Percentiles rank a stretch among this genome's conserved stretches.
Evolutionary conservation across 768 basidiomycete genomes (phyloP).

Genomic region (Tremella yokohamensis): DNA sequence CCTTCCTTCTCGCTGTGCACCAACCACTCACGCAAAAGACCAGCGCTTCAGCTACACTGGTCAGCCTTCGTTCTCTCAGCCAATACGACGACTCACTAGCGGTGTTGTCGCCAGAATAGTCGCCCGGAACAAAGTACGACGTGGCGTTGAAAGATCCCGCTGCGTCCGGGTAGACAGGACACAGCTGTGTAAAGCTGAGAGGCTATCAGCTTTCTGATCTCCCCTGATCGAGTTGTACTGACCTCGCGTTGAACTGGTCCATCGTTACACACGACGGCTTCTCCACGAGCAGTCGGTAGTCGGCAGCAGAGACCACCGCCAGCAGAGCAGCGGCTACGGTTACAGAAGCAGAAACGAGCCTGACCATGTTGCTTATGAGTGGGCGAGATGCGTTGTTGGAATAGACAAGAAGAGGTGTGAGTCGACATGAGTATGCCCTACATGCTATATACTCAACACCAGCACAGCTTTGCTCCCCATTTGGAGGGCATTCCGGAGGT

Average conservation of each 20-base stretch:
- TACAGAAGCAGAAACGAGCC: no score
- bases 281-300: conserved; percentile 1
- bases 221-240: not conserved
- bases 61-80: not conserved
- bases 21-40: not conserved
- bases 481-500: no score
- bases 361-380: no score
- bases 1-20: not conserved
- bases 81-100: not conserved
- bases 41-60: conserved; percentile 1
- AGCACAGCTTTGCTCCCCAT: no score
- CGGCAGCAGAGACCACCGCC: not conserved
- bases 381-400: no score
- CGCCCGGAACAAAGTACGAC: not conserved
- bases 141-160: not conserved
- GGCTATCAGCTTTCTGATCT: not conserved
- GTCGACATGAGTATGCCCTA: no score
- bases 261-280: conserved; percentile 1
- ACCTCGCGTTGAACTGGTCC: conserved; percentile 1
- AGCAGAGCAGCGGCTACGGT: no score
- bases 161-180: not conserved
- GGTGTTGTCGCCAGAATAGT: not conserved
- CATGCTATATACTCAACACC: no score
- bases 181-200: not conserved
- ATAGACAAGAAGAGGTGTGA: no score